Base-by-base conservation (phyloP, 75 land plant species). In the Selaginella tamariscina region DNA sequence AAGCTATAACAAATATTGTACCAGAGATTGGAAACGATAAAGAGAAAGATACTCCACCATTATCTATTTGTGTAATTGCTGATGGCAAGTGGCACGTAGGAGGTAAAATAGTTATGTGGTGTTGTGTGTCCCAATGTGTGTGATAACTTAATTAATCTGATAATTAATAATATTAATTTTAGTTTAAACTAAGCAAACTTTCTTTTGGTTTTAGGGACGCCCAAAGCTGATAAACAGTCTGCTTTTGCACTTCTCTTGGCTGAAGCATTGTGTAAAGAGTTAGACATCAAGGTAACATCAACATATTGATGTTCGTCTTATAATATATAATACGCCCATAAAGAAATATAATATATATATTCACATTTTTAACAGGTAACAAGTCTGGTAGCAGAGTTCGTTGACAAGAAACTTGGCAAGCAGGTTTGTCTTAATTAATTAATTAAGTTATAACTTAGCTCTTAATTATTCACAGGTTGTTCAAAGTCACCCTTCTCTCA, bases 361-460 rank as follows among this genome's bases (percentile, higher is more conserved):
- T n/a, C n/a, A n/a, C n/a, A n/a, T 15, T 39, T 39, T 5, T 15
- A 5, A 5, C 49, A 91, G 96, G 91, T 91, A 32, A 77, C 86
- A 33, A 85, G 82, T 66, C 70, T 91, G 29, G 96, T 91, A 72
- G 88, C 91, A 5, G 96, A 91, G 69, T 80, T 91, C 74, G 82
- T 80, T 18, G 86, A 87, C 71, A 79, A 89, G 27, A 83, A 81
- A 73, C 66, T 91, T 49, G 91, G 91, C 1, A 91, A 91, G 77
- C 96, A 91, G 49, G 49, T 39, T 39, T 15, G 49, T 15, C 15
- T 5, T 15, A 39, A 5, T 15, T 5, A 39, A 5, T 39, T 39
- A 39, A 39, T 39, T 5, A 39, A 5, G 15, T 15, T 39, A 39
- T 39, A 39, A 5, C 15, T n/a, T n/a, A n/a, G n/a, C 49, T 39